Evolutionary conservation across 2,329 filamentous ascomycete species (phyloP), one percentile per base, ranked within the genome.

Genomic region (Zasmidium angulare): DNA sequence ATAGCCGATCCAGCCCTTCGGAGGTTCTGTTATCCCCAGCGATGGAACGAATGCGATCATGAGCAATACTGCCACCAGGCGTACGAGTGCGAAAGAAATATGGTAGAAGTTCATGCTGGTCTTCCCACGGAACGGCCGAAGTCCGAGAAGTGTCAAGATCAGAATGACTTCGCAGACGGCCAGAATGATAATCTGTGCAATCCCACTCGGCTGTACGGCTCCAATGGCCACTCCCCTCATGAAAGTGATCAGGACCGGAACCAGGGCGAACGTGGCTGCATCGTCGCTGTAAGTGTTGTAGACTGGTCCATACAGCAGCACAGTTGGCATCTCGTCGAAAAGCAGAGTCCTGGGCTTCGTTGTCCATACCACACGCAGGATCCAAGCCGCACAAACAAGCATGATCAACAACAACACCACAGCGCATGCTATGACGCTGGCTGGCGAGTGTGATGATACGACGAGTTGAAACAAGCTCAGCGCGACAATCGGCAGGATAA

Each of bases 31-130:
- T 3, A 97, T 87, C 21, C 86, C 88, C 2, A 99, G 82, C 0
- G 89, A 89, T 1, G 93, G 91, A 12, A 93, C 86, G 73, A 99
- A 99, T 1, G 93, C 78, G 20, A 81, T 75, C 59, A 75, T 79
- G 2, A 82, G 75, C 14, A 81, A 70, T 17, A 77, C 72, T 0
- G 89, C 89, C 50, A 90, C 77, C 29, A 97, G 87, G 31, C 95
- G 87, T 14, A 96, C 79, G 1, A 83, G 78, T 0, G 92, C 86
- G 74, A 97, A 96, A 63, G 92, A 86, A 1, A 89, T 90, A 69
- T 98, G 93, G 67, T 97, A 97, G 10, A 91, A 86, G 72, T 98
- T 98, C 95, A 99, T 99, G 24, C 93, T 97, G 0, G 95, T 98
- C 21, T 93, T 87, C 1, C 88, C 87, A 61, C 93, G 88, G 70